A percentile compares a stretch with the other conserved stretches of the same genome.
Conservation (phyloP, 331 rosid genomes). For the Quercus tomentella region DNA sequence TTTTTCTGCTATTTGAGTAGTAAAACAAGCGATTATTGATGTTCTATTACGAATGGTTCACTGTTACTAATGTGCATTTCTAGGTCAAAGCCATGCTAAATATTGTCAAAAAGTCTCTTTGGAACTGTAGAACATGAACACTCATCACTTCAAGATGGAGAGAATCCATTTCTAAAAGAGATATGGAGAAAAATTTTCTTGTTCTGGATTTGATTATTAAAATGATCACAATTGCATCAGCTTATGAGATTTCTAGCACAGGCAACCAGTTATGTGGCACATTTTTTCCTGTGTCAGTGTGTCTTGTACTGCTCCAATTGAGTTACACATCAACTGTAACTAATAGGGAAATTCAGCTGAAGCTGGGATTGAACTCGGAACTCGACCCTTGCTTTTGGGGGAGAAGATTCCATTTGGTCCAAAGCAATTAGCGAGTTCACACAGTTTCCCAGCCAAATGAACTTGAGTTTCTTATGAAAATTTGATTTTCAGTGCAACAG, state of each 20-base stretch:
- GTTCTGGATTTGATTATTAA: not conserved
- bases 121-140: not conserved
- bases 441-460: not conserved
- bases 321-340: not conserved
- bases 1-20: not conserved
- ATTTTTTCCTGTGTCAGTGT: not conserved
- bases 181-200: not conserved
- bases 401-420: not conserved
- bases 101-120: not conserved
- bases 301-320: not conserved
- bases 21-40: not conserved
- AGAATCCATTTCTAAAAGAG: not conserved
- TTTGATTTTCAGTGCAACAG: not conserved
- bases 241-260: not conserved
- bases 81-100: not conserved
- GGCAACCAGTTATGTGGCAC: not conserved
- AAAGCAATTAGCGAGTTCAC: not conserved
- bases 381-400: not conserved
- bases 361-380: not conserved
- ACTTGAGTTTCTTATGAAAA: not conserved
- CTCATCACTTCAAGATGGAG: not conserved
- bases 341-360: not conserved
- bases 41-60: not conserved
- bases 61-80: not conserved
- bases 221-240: not conserved